Percentiles rank a stretch among this genome's conserved stretches.
phyloP scores from a whole-genome alignment of 192 early-diverging fungal species.

The Rhizophagus prolifer region DNA sequence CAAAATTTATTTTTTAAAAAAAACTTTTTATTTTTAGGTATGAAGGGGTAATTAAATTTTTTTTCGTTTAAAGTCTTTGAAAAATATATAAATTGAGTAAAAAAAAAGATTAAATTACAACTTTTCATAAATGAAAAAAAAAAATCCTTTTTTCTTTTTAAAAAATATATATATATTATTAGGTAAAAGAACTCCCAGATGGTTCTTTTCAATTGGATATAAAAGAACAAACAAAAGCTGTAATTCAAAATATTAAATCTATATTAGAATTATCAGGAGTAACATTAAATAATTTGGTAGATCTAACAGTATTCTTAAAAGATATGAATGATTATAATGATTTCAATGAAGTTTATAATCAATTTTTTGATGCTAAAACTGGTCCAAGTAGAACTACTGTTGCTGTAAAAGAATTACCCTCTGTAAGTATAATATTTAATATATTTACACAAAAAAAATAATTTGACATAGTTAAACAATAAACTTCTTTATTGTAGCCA shows the following conservation, averaged over 20 bases:
- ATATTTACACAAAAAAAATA: no score
- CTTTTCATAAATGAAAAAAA: no score
- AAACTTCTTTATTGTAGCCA: background rate
- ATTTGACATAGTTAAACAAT: background rate
- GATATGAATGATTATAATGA: conserved; percentile 67
- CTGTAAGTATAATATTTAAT: conserved; percentile 33
- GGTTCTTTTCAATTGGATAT: conserved; percentile 61
- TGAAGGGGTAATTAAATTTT: conserved; percentile 9
- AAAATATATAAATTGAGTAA: no score
- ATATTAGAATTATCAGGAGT: conserved; percentile 52
- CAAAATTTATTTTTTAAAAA: background rate
- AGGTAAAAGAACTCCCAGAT: conserved; percentile 48
- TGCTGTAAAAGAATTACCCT: conserved; percentile 62
- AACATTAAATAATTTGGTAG: conserved; percentile 57
- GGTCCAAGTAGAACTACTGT: conserved; percentile 66
- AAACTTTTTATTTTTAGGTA: conserved; percentile 6
- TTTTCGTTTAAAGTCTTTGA: no score
- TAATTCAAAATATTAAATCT: conserved; percentile 62
- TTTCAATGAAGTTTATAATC: conserved; percentile 68
- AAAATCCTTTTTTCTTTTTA: conserved; percentile 5
- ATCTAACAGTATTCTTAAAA: conserved; percentile 72
- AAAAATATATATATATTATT: background rate
- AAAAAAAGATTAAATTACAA: no score
- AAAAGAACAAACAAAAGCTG: conserved; percentile 59
- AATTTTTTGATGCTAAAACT: conserved; percentile 57